phyloP scores from a whole-genome alignment of 1,139 yeast genomes.

The Blastobotrys indianensis region DNA sequence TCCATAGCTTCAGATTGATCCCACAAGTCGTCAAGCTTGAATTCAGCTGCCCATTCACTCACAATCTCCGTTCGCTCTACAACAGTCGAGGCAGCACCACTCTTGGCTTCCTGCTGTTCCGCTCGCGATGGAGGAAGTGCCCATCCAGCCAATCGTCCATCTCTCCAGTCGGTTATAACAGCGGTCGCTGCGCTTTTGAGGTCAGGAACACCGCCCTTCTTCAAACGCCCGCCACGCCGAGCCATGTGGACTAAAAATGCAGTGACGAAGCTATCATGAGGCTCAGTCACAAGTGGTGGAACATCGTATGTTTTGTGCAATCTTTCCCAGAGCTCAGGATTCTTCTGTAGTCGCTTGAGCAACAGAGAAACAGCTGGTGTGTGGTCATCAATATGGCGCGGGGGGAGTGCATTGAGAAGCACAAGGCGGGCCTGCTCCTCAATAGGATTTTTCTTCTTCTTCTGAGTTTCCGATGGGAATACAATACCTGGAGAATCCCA shows the following conservation, averaged over 20 bases:
- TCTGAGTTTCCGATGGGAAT: slow-evolving; percentile 62
- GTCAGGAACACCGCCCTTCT: slow-evolving; percentile 91
- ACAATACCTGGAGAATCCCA: slow-evolving; percentile 98
- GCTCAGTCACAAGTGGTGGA: slow-evolving; percentile 65
- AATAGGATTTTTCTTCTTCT: slow-evolving; percentile 44
- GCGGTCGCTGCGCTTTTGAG: slow-evolving; percentile 76
- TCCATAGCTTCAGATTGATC: slow-evolving; percentile 24
- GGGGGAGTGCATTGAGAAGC: slow-evolving; percentile 82
- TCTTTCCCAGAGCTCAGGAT: slow-evolving; percentile 62
- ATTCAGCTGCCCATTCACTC: slow-evolving; percentile 87
- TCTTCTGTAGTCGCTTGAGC: slow-evolving; percentile 59
- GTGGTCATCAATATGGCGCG: slow-evolving; percentile 81
- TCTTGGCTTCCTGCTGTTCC: slow-evolving; percentile 23
- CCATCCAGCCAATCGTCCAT: slow-evolving; percentile 92
- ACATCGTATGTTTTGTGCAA: slow-evolving; percentile 67
- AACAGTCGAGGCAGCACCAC: slow-evolving; percentile 19
- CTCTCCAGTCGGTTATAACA: slow-evolving; percentile 93
- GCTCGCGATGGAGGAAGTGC: slow-evolving; percentile 57
- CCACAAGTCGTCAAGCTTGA: slow-evolving; percentile 75
- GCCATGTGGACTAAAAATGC: slow-evolving; percentile 90
- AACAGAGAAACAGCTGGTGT: slow-evolving; percentile 72
- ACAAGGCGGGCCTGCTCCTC: slow-evolving; percentile 86
- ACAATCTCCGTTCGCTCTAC: slow-evolving; percentile 76
- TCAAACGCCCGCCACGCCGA: slow-evolving; percentile 84
- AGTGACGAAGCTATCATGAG: slow-evolving; percentile 41